phyloP scores from a whole-genome alignment of 768 basidiomycete genomes.

The Hirschioporus abietinus region DNA sequence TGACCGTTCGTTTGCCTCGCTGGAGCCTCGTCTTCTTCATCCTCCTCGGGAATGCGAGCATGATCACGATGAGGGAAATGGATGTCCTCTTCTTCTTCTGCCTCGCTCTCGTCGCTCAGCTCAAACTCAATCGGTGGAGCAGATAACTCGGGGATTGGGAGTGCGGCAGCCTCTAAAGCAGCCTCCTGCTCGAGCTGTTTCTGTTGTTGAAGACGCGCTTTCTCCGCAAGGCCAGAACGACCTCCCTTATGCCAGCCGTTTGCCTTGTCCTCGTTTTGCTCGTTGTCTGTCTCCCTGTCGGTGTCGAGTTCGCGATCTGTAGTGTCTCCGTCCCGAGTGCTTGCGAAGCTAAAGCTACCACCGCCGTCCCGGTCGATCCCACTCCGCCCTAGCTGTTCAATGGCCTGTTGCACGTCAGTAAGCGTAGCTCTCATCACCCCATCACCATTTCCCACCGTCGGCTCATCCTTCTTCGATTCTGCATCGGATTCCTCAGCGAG shows the following conservation, averaged over 20 bases:
- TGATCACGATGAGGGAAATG: slow-evolving; percentile 35
- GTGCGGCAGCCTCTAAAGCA: slow-evolving; percentile 37
- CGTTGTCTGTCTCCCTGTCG: slow-evolving; percentile 47
- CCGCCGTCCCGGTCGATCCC: slow-evolving; percentile 45
- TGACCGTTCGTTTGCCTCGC: slow-evolving; percentile 8
- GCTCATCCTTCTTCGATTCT: slow-evolving; percentile 23
- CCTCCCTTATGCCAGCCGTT: slow-evolving; percentile 65
- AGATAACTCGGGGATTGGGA: slow-evolving; percentile 24
- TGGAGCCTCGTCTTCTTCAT: slow-evolving; percentile 48
- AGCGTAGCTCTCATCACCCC: slow-evolving; percentile 83
- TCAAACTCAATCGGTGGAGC: slow-evolving; percentile 71
- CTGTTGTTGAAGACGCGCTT: slow-evolving; percentile 36
- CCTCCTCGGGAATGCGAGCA: slow-evolving; percentile 65
- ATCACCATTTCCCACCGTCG: slow-evolving; percentile 25
- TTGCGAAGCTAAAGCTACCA: slow-evolving; percentile 74
- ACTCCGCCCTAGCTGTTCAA: slow-evolving; percentile 72
- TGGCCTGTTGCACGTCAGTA: slow-evolving; percentile 87
- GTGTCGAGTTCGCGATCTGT: slow-evolving; percentile 44
- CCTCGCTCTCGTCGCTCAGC: slow-evolving; percentile 78
- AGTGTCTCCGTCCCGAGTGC: slow-evolving; percentile 48
- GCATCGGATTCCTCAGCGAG: slow-evolving; percentile 41
- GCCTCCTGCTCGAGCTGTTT: slow-evolving; percentile 55
- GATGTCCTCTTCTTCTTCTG: slow-evolving; percentile 46
- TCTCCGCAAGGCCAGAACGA: slow-evolving; percentile 62
- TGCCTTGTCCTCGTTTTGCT: slow-evolving; percentile 35